Conservation (phyloP, 176 grass and related monocot genomes). For the Oryza punctata region DNA sequence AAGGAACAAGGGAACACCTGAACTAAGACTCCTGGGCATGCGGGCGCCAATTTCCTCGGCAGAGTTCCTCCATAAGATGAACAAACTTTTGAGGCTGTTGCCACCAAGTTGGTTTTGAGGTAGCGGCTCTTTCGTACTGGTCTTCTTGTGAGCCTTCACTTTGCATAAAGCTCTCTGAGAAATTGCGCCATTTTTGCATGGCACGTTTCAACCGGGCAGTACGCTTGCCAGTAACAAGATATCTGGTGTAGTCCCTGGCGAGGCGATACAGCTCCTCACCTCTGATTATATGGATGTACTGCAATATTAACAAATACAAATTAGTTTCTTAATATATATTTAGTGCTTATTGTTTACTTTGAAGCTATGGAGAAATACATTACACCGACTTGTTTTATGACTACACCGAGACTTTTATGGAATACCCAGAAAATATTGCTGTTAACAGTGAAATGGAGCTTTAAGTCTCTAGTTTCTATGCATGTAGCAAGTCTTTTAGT, state of each 20-base stretch:
- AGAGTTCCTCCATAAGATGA: slow-evolving; percentile 53
- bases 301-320: slow-evolving; percentile 34
- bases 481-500: not conserved
- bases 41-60: slow-evolving; percentile 53
- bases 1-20: not conserved
- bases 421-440: not conserved
- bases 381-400: not conserved
- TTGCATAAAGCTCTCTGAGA: slow-evolving; percentile 39
- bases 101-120: slow-evolving; percentile 56
- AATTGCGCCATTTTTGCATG: slow-evolving; percentile 50
- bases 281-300: slow-evolving; percentile 93
- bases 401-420: not conserved
- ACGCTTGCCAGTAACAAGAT: slow-evolving; percentile 68
- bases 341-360: slow-evolving; percentile 18
- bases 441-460: not conserved
- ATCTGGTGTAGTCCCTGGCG: slow-evolving; percentile 82
- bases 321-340: not conserved
- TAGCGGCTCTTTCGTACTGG: slow-evolving; percentile 39
- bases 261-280: slow-evolving; percentile 80
- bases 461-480: slow-evolving; percentile 3
- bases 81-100: slow-evolving; percentile 52
- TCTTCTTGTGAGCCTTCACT: slow-evolving; percentile 50
- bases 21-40: slow-evolving; percentile 62
- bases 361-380: slow-evolving; percentile 2
- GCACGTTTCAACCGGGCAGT: slow-evolving; percentile 61